Evolutionary conservation across 2,329 filamentous ascomycete genomes (phyloP), one percentile per base, ranked within the genome.

Genomic region (Lasiodiplodia gonubiensis): DNA sequence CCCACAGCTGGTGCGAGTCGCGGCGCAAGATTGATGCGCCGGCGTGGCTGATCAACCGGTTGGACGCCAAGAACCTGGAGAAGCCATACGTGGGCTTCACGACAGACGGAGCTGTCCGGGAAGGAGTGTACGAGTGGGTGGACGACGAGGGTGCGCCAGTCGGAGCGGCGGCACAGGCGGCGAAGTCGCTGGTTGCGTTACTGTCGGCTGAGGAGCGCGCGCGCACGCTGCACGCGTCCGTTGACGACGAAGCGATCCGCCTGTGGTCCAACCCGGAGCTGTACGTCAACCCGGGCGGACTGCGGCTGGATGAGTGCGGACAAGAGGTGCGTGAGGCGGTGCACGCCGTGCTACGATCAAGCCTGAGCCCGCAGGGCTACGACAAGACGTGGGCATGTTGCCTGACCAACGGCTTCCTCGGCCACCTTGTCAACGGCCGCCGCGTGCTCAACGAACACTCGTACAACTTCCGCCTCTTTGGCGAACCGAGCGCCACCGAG

Each of bases 381-480:
- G 77, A 84, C 21, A 93, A 93, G 73, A 90, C 90, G 10, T 67
- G 89, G 1, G 83, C 51, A 5, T 68, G 67, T 53, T 68, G 67
- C 52, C 33, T 65, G 67, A 87, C 92, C 74, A 93, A 93, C 77
- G 87, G 89, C 66, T 93, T 92, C 78, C 84, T 93, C 0, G 91
- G 90, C 53, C 85, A 91, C 68, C 82, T 93, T 0, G 88, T 91
- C 60, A 74, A 86, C 39, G 83, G 87, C 0, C 84, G 86, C 0
- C 76, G 79, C 6, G 85, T 93, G 64, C 88, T 91, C 85, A 93
- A 92, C 79, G 86, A 92, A 75, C 87, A 86, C 79, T 91, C 88
- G 1, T 93, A 93, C 83, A 93, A 93, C 78, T 90, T 92, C 68
- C 86, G 88, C 42, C 80, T 93, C 1, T 93, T 93, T 73, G 90